Base-by-base conservation (phyloP, 306 rosid genomes). In the Dryas drummondii region DNA sequence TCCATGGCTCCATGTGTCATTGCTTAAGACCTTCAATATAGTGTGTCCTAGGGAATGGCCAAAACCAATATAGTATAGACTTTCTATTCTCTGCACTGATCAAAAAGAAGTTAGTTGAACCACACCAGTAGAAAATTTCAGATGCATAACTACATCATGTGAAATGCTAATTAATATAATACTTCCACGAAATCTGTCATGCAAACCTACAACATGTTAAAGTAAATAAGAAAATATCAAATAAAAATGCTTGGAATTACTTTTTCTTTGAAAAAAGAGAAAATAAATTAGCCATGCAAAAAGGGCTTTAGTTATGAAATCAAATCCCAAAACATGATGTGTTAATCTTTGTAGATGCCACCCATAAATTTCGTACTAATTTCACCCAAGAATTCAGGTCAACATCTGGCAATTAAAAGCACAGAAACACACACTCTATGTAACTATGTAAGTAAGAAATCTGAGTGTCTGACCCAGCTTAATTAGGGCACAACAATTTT, bases 51-150 rank as follows among this genome's bases (percentile, higher is more conserved):
- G 7, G 32, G 51, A 13, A 54, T 17, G 42, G 14, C 54, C 16
- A 8, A 56, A 14, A 7, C 26, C 27, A 63, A 63, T 5, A 40
- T 63, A 41, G 13, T 40, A 63, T 63, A 1, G 15, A 63, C 48
- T 7, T 15, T 42, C 51, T n/a, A 41, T 53, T 2, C 32, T 57
- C 1, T 13, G 8, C 22, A 26, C 55, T 56, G 42, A 5, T 4
- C 6, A 37, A 72, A 46, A 15, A 16, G 56, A 15, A 72, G 68
- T 58, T 59, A 57, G 47, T 46, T 9, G 66, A 56, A 72, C 58
- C 2, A 14, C 3, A 14, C 0, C 3, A 71, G n/a, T 63, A 40
- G 41, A 14, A 46, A 56, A 22, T 5, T 71, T 26, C 10, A 45
- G 15, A 71, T 42, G 75, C 65, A 55, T 19, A 53, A 52, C 50